These are phyloP conservation scores for Naganishia sp. DNA, from an alignment of 1,284 basidiomycete species.

Conservation along the genomic window DNA sequence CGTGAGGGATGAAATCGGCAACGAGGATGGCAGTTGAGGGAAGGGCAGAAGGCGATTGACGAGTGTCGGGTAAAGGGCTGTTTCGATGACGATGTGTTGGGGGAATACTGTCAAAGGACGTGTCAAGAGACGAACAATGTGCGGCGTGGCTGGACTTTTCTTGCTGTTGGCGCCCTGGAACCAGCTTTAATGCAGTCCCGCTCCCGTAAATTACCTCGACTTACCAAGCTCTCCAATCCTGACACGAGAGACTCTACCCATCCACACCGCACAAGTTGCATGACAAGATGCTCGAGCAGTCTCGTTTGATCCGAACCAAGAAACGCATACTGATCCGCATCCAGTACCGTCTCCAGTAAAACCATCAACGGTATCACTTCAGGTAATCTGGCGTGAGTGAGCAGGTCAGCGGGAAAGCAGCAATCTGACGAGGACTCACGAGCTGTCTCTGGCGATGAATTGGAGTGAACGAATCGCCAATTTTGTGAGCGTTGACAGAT, in stretches of 20 bases:
- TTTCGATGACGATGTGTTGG: constrained; percentile 20
- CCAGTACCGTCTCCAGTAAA: constrained; percentile 5
- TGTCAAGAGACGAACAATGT: constrained; percentile 44
- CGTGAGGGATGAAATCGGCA: constrained; percentile 49
- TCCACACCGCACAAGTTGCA: constrained; percentile 26
- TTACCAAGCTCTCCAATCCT: constrained; percentile 40
- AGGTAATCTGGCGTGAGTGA: neutral
- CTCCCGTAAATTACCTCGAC: neutral
- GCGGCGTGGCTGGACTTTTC: constrained; percentile 45
- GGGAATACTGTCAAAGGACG: constrained; percentile 40
- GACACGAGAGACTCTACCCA: constrained; percentile 45
- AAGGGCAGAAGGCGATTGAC: constrained; percentile 46
- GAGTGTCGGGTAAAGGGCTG: constrained; percentile 40
- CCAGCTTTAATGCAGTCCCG: neutral
- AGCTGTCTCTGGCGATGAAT: constrained; percentile 15
- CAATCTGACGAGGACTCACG: neutral
- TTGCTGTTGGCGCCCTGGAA: constrained; percentile 42
- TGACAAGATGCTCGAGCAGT: constrained; percentile 32
- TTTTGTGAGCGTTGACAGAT: constrained; percentile 10
- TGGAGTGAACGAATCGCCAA: constrained; percentile 7
- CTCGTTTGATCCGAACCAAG: neutral
- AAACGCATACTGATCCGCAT: constrained; percentile 1
- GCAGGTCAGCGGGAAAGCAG: neutral
- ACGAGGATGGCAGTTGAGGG: constrained; percentile 46
- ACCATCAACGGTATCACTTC: constrained; percentile 6